Conservation (phyloP, 2,329 filamentous ascomycete species). For the Dactylellina cionopaga region DNA sequence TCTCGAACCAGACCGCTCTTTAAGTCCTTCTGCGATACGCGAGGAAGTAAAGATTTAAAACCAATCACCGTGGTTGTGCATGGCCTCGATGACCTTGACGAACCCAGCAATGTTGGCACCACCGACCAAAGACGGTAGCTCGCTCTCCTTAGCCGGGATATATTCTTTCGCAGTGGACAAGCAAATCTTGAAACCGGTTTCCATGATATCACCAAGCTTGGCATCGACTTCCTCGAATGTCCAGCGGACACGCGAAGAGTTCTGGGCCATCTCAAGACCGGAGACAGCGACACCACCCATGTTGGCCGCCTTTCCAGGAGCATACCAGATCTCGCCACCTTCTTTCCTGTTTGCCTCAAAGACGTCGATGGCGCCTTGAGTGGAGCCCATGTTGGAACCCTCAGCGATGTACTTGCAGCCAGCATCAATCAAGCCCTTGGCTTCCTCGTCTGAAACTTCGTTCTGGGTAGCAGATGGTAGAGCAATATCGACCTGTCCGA, state of each 20-base stretch:
- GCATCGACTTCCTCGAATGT: conserved; percentile 87
- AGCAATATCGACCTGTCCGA: conserved; percentile 87
- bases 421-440: conserved; percentile 77
- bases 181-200: conserved; percentile 88
- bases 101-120: conserved; percentile 98
- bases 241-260: conserved; percentile 87
- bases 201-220: conserved; percentile 94
- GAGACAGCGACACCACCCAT: conserved; percentile 97
- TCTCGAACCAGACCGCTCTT: too few relatives aligned
- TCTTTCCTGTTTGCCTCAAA: conserved; percentile 82
- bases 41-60: conserved; percentile 63
- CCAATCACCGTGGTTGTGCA: conserved; percentile 98
- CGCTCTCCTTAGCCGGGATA: conserved; percentile 78
- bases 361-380: conserved; percentile 89
- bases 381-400: conserved; percentile 99
- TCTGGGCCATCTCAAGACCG: conserved; percentile 98
- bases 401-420: conserved; percentile 90
- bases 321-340: conserved; percentile 83
- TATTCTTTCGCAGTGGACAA: conserved; percentile 90
- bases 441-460: conserved; percentile 93
- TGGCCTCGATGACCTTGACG: conserved; percentile 92
- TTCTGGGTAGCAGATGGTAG: conserved; percentile 97
- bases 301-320: conserved; percentile 95
- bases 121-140: conserved; percentile 88
- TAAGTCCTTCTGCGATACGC: too few relatives aligned